phyloP scores from a whole-genome alignment of 257 asterid species.

The Euphrasia confusa region DNA sequence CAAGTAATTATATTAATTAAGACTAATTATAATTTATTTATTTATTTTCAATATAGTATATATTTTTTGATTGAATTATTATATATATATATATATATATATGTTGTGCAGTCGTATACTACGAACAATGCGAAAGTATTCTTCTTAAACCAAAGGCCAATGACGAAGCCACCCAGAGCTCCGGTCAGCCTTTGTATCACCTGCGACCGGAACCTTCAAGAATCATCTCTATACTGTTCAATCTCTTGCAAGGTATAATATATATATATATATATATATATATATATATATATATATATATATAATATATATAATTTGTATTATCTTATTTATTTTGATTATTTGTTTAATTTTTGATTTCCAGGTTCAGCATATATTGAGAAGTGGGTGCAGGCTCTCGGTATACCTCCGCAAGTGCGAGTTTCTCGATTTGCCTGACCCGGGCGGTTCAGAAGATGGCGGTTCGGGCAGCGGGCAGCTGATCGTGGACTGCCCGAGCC shows the following conservation, averaged over 20 bases:
- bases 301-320: too few species aligned
- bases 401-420: slow-evolving; percentile 37
- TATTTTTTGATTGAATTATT: neutral
- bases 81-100: too few species aligned
- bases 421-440: slow-evolving; percentile 35
- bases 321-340: neutral
- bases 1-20: too few species aligned
- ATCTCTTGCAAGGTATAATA: slow-evolving; percentile 69
- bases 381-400: slow-evolving; percentile 34
- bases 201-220: slow-evolving; percentile 46
- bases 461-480: slow-evolving; percentile 37
- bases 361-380: slow-evolving; percentile 45
- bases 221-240: slow-evolving; percentile 46
- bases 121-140: slow-evolving; percentile 48
- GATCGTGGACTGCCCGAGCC: slow-evolving; percentile 16
- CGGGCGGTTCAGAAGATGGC: slow-evolving; percentile 39
- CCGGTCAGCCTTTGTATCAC: slow-evolving; percentile 35
- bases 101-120: slow-evolving; percentile 37
- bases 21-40: too few species aligned
- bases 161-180: slow-evolving; percentile 30
- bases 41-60: too few species aligned
- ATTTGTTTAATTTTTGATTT: too few species aligned
- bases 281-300: too few species aligned
- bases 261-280: neutral
- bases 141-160: slow-evolving; percentile 44